These are phyloP conservation scores for sunflower (Helianthus annuus) DNA, from an alignment of 129 eudicot species.

Conservation along the genomic window DNA sequence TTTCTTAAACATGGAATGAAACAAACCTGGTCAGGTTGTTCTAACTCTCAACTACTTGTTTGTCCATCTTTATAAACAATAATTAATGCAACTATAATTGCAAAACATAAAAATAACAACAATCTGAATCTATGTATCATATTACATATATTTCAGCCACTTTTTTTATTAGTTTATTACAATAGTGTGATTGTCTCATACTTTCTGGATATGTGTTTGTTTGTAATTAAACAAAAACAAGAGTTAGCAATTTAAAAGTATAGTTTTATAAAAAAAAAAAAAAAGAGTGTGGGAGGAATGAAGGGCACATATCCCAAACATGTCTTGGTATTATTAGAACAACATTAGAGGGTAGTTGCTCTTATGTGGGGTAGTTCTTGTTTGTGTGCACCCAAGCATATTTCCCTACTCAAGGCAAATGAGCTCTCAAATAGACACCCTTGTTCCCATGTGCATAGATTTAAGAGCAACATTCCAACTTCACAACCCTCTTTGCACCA, in stretches of 20 bases:
- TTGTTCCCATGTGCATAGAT: slow-evolving; percentile 71
- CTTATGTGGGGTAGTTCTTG: slow-evolving; percentile 63
- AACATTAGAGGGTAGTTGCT: slow-evolving; percentile 51
- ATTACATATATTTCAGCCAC: neutral
- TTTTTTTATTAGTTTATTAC: neutral
- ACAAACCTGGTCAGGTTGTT: neutral
- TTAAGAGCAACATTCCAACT: slow-evolving; percentile 66
- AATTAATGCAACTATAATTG: neutral
- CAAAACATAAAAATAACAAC: neutral
- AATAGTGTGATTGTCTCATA: slow-evolving; percentile 12
- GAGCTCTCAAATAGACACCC: slow-evolving; percentile 46
- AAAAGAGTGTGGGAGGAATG: slow-evolving; percentile 24
- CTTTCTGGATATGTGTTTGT: neutral
- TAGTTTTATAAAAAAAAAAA: neutral
- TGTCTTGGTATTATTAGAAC: slow-evolving; percentile 76
- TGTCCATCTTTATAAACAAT: neutral
- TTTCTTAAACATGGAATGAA: neutral
- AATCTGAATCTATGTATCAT: neutral
- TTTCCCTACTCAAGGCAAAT: slow-evolving; percentile 57
- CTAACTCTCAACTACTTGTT: neutral
- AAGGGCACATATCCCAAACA: slow-evolving; percentile 56
- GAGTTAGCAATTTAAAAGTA: neutral
- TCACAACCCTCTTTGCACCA: slow-evolving; percentile 30
- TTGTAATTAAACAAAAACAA: neutral
- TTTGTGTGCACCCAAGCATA: slow-evolving; percentile 50